Evolutionary conservation across 306 rosid species (phyloP).

Genomic region (Malus orientalis): DNA sequence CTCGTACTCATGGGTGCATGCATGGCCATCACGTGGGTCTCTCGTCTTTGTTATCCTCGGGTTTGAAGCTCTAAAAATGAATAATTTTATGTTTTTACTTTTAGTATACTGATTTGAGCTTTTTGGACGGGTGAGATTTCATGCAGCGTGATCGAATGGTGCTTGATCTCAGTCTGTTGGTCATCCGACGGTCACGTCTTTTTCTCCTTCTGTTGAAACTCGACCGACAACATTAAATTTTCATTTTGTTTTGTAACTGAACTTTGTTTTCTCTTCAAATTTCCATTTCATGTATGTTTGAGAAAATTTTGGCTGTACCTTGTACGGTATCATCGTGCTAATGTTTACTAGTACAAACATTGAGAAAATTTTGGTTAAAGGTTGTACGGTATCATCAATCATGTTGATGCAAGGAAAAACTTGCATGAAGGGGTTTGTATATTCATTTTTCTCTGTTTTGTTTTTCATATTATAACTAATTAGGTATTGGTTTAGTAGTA

Average conservation of each 20-base stretch:
- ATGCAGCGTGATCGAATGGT: neutral
- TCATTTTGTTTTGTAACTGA: neutral
- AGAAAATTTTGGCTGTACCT: neutral
- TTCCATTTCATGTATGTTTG: neutral
- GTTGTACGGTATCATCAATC: neutral
- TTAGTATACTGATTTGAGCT: neutral
- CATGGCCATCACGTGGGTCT: neutral
- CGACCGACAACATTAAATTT: neutral
- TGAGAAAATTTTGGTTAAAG: neutral
- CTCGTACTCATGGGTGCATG: neutral
- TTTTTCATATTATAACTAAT: too few relatives aligned
- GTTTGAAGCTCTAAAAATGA: neutral
- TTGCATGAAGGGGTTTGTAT: too few relatives aligned
- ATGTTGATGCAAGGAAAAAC: neutral
- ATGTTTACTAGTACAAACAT: neutral
- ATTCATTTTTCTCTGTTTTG: too few relatives aligned
- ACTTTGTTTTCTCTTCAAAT: neutral
- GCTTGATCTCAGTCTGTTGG: neutral
- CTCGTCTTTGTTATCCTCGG: neutral
- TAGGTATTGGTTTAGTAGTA: too few relatives aligned
- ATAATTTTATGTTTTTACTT: neutral
- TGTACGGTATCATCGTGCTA: neutral
- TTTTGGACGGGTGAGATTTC: neutral
- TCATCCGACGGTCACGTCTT: neutral
- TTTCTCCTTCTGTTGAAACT: neutral